phyloP scores from a whole-genome alignment of 768 basidiomycete genomes.

The Tremella fuciformis region DNA sequence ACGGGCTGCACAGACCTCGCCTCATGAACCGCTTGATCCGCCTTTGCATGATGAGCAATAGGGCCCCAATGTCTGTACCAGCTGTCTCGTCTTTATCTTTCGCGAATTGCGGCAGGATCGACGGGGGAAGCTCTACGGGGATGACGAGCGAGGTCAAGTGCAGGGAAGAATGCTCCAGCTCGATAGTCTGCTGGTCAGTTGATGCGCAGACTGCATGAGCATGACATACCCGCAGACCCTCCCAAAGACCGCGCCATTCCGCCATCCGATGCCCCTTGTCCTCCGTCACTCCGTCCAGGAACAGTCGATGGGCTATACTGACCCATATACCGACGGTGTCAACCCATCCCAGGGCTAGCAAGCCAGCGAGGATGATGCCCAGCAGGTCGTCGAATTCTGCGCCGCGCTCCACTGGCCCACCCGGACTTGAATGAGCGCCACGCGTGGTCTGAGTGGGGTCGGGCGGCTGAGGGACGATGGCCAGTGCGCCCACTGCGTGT shows the following conservation, averaged over 20 bases:
- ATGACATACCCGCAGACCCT: slow-evolving; percentile 11
- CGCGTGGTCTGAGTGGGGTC: not conserved
- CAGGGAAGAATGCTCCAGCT: slow-evolving; percentile 15
- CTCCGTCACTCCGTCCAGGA: slow-evolving; percentile 2
- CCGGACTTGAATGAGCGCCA: not conserved
- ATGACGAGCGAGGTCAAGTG: slow-evolving; percentile 8
- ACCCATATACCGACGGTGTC: slow-evolving; percentile 11
- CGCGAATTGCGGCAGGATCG: not conserved
- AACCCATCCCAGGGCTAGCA: slow-evolving; percentile 9
- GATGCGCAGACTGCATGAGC: too few relatives aligned
- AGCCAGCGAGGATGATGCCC: slow-evolving; percentile 11
- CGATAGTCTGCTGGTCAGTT: slow-evolving; percentile 1
- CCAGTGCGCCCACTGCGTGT: slow-evolving; percentile 9
- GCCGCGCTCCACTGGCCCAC: not conserved
- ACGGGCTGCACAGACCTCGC: slow-evolving; percentile 5
- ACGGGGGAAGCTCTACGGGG: not conserved
- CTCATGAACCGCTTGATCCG: slow-evolving; percentile 8
- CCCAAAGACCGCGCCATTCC: slow-evolving; percentile 12
- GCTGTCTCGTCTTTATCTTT: not conserved
- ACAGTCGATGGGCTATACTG: slow-evolving; percentile 9
- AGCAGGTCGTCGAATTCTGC: slow-evolving; percentile 3
- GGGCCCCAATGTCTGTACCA: not conserved
- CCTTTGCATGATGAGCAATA: slow-evolving; percentile 13
- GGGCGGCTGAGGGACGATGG: not conserved
- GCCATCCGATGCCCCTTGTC: not conserved